Evolutionary conservation across 768 basidiomycete genomes (phyloP).

Genomic region (Russula sp.): DNA sequence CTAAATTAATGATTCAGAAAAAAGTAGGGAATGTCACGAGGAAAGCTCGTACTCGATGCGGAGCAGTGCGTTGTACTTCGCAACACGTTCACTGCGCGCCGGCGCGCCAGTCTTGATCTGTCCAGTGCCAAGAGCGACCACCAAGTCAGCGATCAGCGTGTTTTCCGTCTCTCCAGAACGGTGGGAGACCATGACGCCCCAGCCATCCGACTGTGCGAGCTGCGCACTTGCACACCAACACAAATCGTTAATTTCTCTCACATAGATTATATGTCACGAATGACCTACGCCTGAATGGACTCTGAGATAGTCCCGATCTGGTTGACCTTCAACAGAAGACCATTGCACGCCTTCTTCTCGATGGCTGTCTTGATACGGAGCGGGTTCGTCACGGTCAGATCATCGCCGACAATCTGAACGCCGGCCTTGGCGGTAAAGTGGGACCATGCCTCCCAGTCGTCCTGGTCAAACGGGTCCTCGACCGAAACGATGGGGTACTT

Average conservation of each 20-base stretch:
- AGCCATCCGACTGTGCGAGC: slow-evolving; percentile 90
- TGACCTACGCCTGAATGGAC: slow-evolving; percentile 92
- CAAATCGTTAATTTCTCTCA: background rate
- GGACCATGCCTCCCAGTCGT: slow-evolving; percentile 98
- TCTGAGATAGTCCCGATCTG: slow-evolving; percentile 99
- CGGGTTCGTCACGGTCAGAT: slow-evolving; percentile 97
- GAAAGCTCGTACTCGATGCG: slow-evolving; percentile 76
- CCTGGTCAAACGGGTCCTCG: slow-evolving; percentile 99
- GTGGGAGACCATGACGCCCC: slow-evolving; percentile 99
- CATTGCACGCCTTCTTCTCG: slow-evolving; percentile 99
- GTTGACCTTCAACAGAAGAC: slow-evolving; percentile 97
- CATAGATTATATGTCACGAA: background rate
- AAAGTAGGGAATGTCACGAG: slow-evolving; percentile 11
- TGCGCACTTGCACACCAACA: slow-evolving; percentile 61
- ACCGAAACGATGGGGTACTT: slow-evolving; percentile 96
- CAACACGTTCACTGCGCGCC: slow-evolving; percentile 92
- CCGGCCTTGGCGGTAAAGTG: slow-evolving; percentile 78
- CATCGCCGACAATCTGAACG: slow-evolving; percentile 94
- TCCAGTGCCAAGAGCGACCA: slow-evolving; percentile 87
- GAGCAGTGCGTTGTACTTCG: slow-evolving; percentile 87
- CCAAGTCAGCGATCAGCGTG: slow-evolving; percentile 93
- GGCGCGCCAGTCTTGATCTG: slow-evolving; percentile 99
- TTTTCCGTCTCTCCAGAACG: slow-evolving; percentile 98
- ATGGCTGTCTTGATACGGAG: slow-evolving; percentile 97
- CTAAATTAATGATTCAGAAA: slow-evolving; percentile 39